phyloP scores from a whole-genome alignment of 129 eudicot species.

The Kitagawia praeruptora region DNA sequence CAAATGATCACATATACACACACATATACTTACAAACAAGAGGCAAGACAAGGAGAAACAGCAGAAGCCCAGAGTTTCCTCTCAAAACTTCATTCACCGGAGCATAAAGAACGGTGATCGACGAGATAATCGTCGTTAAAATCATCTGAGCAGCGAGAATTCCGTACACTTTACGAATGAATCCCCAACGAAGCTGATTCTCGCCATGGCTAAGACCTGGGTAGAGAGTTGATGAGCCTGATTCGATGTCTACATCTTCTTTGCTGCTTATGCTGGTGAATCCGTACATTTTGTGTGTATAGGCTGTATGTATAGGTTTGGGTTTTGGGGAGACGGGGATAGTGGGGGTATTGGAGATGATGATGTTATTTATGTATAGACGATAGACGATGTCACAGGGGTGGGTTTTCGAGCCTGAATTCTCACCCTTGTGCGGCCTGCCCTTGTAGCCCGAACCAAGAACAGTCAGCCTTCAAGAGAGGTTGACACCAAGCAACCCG shows the following conservation, averaged over 20 bases:
- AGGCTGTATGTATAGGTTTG: too few relatives aligned
- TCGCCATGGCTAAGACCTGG: slow-evolving; percentile 86
- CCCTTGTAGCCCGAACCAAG: too few relatives aligned
- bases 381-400: too few relatives aligned
- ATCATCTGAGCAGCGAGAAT: slow-evolving; percentile 83
- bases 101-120: slow-evolving; percentile 60
- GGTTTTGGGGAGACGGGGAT: not conserved
- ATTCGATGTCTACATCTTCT: slow-evolving; percentile 63
- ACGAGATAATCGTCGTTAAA: slow-evolving; percentile 65
- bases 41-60: slow-evolving; percentile 69
- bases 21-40: slow-evolving; percentile 38
- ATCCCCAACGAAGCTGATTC: slow-evolving; percentile 90
- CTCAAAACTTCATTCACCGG: slow-evolving; percentile 73
- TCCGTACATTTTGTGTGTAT: slow-evolving; percentile 36
- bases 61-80: slow-evolving; percentile 57
- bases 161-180: slow-evolving; percentile 92
- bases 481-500: too few relatives aligned
- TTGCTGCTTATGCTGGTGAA: slow-evolving; percentile 41
- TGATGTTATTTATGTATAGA: not conserved
- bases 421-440: too few relatives aligned
- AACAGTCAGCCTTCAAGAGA: too few relatives aligned
- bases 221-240: slow-evolving; percentile 53
- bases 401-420: too few relatives aligned
- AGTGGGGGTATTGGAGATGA: not conserved
- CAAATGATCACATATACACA: too few relatives aligned